These are phyloP conservation scores for Aureobasidium zeae DNA, from an alignment of 2,329 filamentous ascomycete genomes.

Conservation along the genomic window DNA sequence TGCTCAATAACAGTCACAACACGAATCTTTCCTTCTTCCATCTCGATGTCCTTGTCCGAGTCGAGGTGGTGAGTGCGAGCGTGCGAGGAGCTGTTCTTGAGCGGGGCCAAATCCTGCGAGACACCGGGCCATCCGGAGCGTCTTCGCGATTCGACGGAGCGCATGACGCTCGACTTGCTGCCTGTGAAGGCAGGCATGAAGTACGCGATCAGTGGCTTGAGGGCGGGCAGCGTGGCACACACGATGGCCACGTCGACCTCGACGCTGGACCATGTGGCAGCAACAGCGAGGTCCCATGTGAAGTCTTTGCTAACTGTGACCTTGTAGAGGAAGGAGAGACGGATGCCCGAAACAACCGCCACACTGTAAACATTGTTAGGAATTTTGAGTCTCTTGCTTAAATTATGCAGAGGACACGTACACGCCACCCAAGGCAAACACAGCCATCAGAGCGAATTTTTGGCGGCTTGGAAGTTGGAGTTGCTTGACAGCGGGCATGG, in stretches of 20 bases:
- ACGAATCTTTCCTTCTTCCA: too few relatives aligned
- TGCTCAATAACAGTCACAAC: too few relatives aligned
- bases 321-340: constrained; percentile 22
- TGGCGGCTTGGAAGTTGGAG: constrained; percentile 26
- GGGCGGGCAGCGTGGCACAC: constrained; percentile 24
- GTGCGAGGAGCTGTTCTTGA: too few relatives aligned
- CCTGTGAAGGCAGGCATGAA: too few relatives aligned
- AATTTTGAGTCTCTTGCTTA: neutral
- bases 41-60: too few relatives aligned
- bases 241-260: constrained; percentile 26
- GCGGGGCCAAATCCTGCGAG: too few relatives aligned
- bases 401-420: constrained; percentile 16
- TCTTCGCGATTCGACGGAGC: too few relatives aligned
- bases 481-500: constrained; percentile 26
- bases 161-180: too few relatives aligned
- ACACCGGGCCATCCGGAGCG: too few relatives aligned
- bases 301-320: constrained; percentile 21
- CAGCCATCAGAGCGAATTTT: constrained; percentile 25
- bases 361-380: constrained; percentile 7
- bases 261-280: constrained; percentile 22
- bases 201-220: too few relatives aligned
- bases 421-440: constrained; percentile 29
- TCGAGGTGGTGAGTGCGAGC: too few relatives aligned
- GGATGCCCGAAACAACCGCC: constrained; percentile 22
- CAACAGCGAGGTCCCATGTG: constrained; percentile 22